These are phyloP conservation scores for Violaceomyces palustris DNA, from an alignment of 1,284 basidiomycete species.

Conservation along the genomic window DNA sequence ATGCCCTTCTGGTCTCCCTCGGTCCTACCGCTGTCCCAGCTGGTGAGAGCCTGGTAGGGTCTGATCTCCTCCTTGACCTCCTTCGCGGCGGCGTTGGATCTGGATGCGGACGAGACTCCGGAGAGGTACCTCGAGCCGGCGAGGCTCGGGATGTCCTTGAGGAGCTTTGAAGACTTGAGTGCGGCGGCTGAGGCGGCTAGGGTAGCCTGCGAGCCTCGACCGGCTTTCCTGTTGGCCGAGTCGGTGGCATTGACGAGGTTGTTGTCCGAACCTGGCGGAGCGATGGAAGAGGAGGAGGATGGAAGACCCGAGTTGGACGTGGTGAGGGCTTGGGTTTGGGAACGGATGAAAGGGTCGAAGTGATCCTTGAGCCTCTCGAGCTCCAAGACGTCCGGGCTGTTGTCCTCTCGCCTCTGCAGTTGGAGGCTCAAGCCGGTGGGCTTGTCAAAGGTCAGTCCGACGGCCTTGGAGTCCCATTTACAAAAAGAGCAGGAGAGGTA, in stretches of 20 bases:
- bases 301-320: conserved; percentile 9
- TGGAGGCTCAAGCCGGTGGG: conserved; percentile 72
- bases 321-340: conserved; percentile 10
- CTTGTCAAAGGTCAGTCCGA: conserved; percentile 90
- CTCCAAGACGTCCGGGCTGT: conserved; percentile 24
- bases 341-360: conserved; percentile 29
- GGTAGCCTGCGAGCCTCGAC: neutral
- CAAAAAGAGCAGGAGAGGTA: conserved; percentile 86
- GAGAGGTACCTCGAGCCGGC: conserved; percentile 5
- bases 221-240: neutral
- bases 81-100: conserved; percentile 7
- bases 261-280: neutral
- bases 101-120: neutral
- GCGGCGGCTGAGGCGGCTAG: conserved; percentile 15
- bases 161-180: conserved; percentile 21
- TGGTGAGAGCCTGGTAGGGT: conserved; percentile 22
- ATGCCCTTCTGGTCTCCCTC: conserved; percentile 4
- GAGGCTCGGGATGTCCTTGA: conserved; percentile 36
- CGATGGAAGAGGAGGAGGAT: conserved; percentile 1
- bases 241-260: neutral
- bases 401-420: conserved; percentile 25
- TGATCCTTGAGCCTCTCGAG: conserved; percentile 36
- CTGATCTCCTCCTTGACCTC: conserved; percentile 26
- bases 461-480: conserved; percentile 86
- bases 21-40: conserved; percentile 12